phyloP scores from a whole-genome alignment of 805 yeast genomes.

The Kodamaea hsintzibuensis region DNA sequence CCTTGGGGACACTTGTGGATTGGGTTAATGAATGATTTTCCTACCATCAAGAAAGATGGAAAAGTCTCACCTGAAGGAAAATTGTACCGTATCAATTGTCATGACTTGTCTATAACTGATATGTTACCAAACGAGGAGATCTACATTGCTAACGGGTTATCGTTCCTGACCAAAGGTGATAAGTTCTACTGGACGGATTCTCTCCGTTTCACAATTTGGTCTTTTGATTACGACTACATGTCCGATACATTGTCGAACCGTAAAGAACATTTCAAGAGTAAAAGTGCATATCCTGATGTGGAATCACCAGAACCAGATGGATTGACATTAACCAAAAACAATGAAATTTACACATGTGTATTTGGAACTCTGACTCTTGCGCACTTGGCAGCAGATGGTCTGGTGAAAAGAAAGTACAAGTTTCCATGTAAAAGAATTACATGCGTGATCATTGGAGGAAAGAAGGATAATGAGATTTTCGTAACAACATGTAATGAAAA shows the following conservation, averaged over 20 bases:
- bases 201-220: constrained; percentile 33
- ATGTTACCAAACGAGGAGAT: constrained; percentile 31
- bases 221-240: constrained; percentile 36
- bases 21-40: constrained; percentile 74
- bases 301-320: constrained; percentile 77
- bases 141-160: constrained; percentile 68
- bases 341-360: constrained; percentile 63
- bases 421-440: constrained; percentile 65
- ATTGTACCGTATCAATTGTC: constrained; percentile 34
- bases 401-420: constrained; percentile 48
- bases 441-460: constrained; percentile 69
- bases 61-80: constrained; percentile 51
- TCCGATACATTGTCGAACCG: constrained; percentile 31
- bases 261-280: constrained; percentile 21
- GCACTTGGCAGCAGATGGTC: constrained; percentile 51
- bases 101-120: constrained; percentile 29
- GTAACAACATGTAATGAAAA: constrained; percentile 50
- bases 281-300: constrained; percentile 14
- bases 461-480: constrained; percentile 54
- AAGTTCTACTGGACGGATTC: constrained; percentile 45
- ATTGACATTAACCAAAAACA: constrained; percentile 54
- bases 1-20: constrained; percentile 76
- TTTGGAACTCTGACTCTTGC: constrained; percentile 62
- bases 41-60: constrained; percentile 24
- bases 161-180: constrained; percentile 31